Percentiles rank a stretch among this genome's conserved stretches.
These are phyloP conservation scores for Penicillium paxilli DNA, from an alignment of 495 filamentous ascomycete species.

Conservation along the genomic window DNA sequence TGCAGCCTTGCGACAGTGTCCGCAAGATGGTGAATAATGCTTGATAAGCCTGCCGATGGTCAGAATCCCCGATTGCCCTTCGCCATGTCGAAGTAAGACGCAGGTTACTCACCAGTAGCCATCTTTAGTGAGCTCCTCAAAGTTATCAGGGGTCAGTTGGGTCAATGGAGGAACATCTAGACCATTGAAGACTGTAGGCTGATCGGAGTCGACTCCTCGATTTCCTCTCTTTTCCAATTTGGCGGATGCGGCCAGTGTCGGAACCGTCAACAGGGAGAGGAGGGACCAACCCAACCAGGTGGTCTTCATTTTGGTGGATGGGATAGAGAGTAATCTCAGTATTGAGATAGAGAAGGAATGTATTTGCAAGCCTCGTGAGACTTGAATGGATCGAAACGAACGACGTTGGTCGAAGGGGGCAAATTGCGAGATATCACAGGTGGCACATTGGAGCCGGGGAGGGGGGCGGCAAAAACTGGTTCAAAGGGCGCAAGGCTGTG, in stretches of 20 bases:
- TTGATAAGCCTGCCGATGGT: conserved; percentile 64
- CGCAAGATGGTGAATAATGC: conserved; percentile 74
- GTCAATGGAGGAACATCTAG: conserved; percentile 73
- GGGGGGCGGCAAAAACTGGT: conserved; percentile 19
- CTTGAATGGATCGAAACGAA: conserved; percentile 16
- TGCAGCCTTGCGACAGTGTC: conserved; percentile 76
- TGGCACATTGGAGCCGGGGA: conserved; percentile 36
- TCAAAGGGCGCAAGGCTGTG: conserved; percentile 2
- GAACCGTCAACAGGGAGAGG: conserved; percentile 40
- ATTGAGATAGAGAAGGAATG: conserved; percentile 9
- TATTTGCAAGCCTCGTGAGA: conserved; percentile 15
- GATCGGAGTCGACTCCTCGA: conserved; percentile 19
- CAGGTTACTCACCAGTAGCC: conserved; percentile 58
- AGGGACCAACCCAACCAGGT: conserved; percentile 44
- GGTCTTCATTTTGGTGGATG: conserved; percentile 36
- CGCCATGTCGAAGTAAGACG: neutral
- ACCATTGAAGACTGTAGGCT: conserved; percentile 73
- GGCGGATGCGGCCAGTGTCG: conserved; percentile 36
- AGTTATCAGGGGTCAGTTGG: conserved; percentile 56
- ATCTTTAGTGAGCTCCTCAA: conserved; percentile 58
- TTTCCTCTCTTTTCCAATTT: conserved; percentile 27
- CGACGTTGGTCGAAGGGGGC: conserved; percentile 23
- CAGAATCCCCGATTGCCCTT: conserved; percentile 8
- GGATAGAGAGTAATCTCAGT: conserved; percentile 12
- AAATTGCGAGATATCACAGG: conserved; percentile 29